Base-by-base conservation (phyloP, 768 basidiomycete genomes). In the Tricholoma bakamatsutake region DNA sequence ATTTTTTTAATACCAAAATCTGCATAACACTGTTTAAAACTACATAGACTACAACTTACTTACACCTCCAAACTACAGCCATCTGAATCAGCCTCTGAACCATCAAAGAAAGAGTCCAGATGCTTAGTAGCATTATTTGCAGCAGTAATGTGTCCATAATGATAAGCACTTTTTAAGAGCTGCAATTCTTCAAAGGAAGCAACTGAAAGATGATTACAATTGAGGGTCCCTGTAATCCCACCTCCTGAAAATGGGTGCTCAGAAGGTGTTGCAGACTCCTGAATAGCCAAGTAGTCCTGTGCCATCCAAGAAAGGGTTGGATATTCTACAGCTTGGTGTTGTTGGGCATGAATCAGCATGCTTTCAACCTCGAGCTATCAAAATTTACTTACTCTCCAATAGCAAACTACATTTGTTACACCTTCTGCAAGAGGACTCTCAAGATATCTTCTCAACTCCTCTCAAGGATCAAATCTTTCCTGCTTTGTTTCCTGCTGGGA, bases 181-280 rank as follows among this genome's bases (percentile, higher is more conserved):
- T 60, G 61, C 11, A 62, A 54, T 13, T 50, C 59, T 50, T 57
- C 50, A 33, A 62, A 59, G 8, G 52, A 42, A 18, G 59, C 50
- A 17, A 48, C 43, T 1, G 54, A 31, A 45, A 61, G 54, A 50
- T 45, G 47, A 45, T 59, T 61, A 12, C 54, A 47, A 34, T 35
- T 54, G 27, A 45, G 34, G 18, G 57, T 61, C 15, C 39, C 57
- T 17, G 69, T 70, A 17, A 71, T 58, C 4, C 63, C 65, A 24
- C 59, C 68, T 35, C 58, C 56, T 8, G 68, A 70, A 57, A 72
- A 73, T 12, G 67, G 65, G 15, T 59, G 56, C 50, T 73, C 69
- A 55, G n/a, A n/a, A n/a, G n/a, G n/a, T n/a, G n/a, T n/a, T n/a
- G n/a, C n/a, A n/a, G n/a, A n/a, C n/a, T n/a, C n/a, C n/a, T n/a